phyloP scores from a whole-genome alignment of 2,329 filamentous ascomycete genomes.

The Cytospora mali region DNA sequence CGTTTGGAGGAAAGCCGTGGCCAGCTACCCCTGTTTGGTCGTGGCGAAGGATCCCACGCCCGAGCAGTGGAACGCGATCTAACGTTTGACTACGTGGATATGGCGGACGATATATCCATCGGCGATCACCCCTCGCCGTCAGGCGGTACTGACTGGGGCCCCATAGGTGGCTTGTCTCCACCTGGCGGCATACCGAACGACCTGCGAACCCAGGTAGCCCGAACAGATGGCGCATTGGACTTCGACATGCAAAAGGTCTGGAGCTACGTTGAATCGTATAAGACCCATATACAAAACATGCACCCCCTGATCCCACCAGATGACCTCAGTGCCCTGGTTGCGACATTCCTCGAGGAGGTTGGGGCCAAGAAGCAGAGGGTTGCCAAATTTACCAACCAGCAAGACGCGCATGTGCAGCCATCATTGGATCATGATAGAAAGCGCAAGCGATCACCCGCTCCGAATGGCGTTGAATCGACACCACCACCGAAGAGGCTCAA shows the following conservation, averaged over 20 bases:
- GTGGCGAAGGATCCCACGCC: slow-evolving; percentile 72
- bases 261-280: slow-evolving; percentile 59
- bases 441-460: slow-evolving; percentile 57
- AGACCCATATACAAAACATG: slow-evolving; percentile 65
- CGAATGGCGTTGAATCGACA: slow-evolving; percentile 38
- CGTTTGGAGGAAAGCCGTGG: slow-evolving; percentile 74
- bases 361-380: slow-evolving; percentile 36
- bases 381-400: slow-evolving; percentile 28
- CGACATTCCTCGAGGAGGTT: slow-evolving; percentile 53
- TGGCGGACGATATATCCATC: slow-evolving; percentile 48
- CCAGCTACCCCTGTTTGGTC: slow-evolving; percentile 73
- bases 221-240: slow-evolving; percentile 54
- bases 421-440: slow-evolving; percentile 44
- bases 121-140: slow-evolving; percentile 58
- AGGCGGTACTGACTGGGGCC: slow-evolving; percentile 61
- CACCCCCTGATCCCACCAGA: slow-evolving; percentile 62
- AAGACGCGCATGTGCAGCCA: slow-evolving; percentile 16
- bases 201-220: slow-evolving; percentile 43
- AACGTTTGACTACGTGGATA: slow-evolving; percentile 45
- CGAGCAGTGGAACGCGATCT: slow-evolving; percentile 51
- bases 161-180: slow-evolving; percentile 55
- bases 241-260: slow-evolving; percentile 54
- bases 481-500: slow-evolving; percentile 46
- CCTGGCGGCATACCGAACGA: slow-evolving; percentile 38
- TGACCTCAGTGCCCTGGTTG: slow-evolving; percentile 56